Evolutionary conservation across 306 rosid genomes (phyloP).

Genomic region (Prunus davidiana): DNA sequence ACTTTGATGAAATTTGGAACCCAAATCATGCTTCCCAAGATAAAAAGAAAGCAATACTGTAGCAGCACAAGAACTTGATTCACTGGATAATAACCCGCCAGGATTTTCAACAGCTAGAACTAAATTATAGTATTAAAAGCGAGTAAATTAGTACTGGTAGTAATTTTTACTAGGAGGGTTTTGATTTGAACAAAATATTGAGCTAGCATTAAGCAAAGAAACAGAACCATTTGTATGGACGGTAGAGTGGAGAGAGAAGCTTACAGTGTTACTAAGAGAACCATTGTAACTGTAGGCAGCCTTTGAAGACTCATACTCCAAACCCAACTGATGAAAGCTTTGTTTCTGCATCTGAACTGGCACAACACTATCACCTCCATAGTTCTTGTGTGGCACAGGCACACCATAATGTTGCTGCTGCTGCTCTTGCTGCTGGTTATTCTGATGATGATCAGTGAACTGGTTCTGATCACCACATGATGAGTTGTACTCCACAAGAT

Average conservation of each 20-base stretch:
- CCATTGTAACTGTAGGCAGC: conserved; percentile 51
- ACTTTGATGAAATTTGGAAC: neutral
- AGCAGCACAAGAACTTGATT: neutral
- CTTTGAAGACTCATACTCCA: conserved; percentile 63
- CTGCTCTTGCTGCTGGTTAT: conserved; percentile 27
- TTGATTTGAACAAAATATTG: no score
- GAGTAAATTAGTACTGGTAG: no score
- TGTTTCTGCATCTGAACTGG: conserved; percentile 55
- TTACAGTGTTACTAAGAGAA: conserved; percentile 65
- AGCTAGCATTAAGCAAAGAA: no score
- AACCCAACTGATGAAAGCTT: conserved; percentile 56
- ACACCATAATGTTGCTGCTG: conserved; percentile 33
- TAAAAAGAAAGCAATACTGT: neutral
- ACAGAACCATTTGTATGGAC: neutral
- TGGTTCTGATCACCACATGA: conserved; percentile 37
- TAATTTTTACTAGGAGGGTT: no score
- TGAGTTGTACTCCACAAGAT: conserved; percentile 71
- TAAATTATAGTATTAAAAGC: no score
- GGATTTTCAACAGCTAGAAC: no score
- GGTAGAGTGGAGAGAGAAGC: neutral
- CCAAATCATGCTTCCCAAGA: neutral
- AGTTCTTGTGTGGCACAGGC: conserved; percentile 43
- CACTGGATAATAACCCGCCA: no score
- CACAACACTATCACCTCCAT: conserved; percentile 70
- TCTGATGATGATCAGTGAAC: conserved; percentile 24